Percentiles rank a stretch among this genome's conserved stretches.
These are phyloP conservation scores for Cryptomeria japonica DNA, from an alignment of 75 land plant species.

Conservation along the genomic window DNA sequence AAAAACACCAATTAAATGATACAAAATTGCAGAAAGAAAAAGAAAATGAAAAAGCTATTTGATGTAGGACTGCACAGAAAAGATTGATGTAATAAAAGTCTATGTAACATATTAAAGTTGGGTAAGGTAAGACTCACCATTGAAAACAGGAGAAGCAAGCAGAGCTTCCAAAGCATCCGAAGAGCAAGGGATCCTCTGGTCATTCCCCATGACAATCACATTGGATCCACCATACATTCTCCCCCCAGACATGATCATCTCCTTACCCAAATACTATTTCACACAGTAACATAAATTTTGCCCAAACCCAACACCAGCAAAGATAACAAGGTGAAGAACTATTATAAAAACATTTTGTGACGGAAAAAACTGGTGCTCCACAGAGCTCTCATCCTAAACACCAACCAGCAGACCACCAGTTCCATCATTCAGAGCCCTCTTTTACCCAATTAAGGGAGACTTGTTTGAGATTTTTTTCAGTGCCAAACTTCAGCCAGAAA, in stretches of 20 bases:
- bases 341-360: constrained; percentile 24
- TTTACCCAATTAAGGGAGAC: neutral
- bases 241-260: constrained; percentile 32
- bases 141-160: constrained; percentile 27
- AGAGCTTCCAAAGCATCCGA: constrained; percentile 27
- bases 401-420: constrained; percentile 2
- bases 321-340: neutral
- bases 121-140: constrained; percentile 13
- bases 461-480: neutral
- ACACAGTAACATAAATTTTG: neutral
- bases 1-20: neutral
- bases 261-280: neutral
- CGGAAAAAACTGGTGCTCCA: constrained; percentile 46
- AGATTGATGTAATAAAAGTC: neutral
- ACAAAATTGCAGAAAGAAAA: neutral
- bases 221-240: constrained; percentile 25
- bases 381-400: neutral
- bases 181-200: constrained; percentile 2
- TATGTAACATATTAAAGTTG: neutral
- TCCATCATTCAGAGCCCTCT: constrained; percentile 6
- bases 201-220: constrained; percentile 19
- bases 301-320: neutral
- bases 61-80: neutral
- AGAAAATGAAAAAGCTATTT: neutral
- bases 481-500: neutral